Conservation (phyloP, 73 alveolate species). For the Effrenium voratum region DNA sequence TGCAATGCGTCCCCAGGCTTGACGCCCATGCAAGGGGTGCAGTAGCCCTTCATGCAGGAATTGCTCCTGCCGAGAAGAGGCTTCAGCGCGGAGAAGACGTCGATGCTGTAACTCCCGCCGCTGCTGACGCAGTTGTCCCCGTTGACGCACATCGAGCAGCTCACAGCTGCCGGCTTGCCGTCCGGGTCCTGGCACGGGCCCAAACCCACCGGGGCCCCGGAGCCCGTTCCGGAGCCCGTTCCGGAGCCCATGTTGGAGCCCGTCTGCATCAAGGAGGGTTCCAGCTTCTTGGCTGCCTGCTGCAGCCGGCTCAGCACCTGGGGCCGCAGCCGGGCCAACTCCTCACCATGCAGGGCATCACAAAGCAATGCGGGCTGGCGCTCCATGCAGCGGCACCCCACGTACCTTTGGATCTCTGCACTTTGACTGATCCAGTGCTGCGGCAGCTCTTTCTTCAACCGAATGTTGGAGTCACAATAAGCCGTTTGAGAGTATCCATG, state of each 20-base stretch:
- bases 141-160: conserved; percentile 59
- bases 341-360: conserved; percentile 54
- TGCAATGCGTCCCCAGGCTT: conserved; percentile 64
- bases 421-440: conserved; percentile 76
- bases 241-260: too few relatives aligned
- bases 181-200: conserved; percentile 72
- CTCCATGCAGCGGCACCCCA: conserved; percentile 24
- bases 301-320: conserved; percentile 8
- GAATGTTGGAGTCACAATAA: conserved; percentile 51
- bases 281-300: background rate
- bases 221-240: background rate
- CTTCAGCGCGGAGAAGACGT: conserved; percentile 38
- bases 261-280: conserved; percentile 7
- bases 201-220: conserved; percentile 36
- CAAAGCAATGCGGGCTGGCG: conserved; percentile 45
- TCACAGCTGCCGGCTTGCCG: conserved; percentile 21
- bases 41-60: conserved; percentile 56
- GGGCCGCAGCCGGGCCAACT: conserved; percentile 45
- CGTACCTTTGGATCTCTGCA: conserved; percentile 49
- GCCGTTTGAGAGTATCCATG: conserved; percentile 37
- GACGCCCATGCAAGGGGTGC: conserved; percentile 85
- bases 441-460: conserved; percentile 16
- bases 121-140: conserved; percentile 73
- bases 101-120: conserved; percentile 43
- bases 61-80: conserved; percentile 26